Evolutionary conservation across 1,284 basidiomycete species (phyloP).

Genomic region (Leccinum ponderosum): DNA sequence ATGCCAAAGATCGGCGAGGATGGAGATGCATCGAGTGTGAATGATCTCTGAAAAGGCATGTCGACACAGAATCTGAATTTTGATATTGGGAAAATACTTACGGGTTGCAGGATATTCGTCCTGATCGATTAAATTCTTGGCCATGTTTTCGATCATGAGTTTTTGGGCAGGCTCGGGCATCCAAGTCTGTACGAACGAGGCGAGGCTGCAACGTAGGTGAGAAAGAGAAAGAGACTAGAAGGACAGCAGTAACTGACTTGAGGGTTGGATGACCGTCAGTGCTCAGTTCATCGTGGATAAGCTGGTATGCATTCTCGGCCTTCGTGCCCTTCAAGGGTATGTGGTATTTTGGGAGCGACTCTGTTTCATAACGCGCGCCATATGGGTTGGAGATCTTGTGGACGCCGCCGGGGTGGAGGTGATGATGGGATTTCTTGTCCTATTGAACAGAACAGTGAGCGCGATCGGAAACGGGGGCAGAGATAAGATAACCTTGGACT

Average conservation of each 20-base stretch:
- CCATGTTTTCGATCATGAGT: constrained; percentile 82
- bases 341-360: constrained; percentile 65
- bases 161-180: constrained; percentile 64
- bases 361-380: constrained; percentile 64
- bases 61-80: constrained; percentile 1
- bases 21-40: constrained; percentile 82
- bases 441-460: constrained; percentile 19
- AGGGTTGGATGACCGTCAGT: constrained; percentile 64
- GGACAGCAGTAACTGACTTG: constrained; percentile 36
- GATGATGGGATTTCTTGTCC: constrained; percentile 48
- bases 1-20: constrained; percentile 93
- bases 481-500: constrained; percentile 46
- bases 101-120: constrained; percentile 91
- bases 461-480: background rate
- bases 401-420: constrained; percentile 41
- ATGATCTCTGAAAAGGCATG: constrained; percentile 51
- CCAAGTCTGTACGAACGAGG: constrained; percentile 77
- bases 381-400: constrained; percentile 47
- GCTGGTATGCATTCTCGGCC: constrained; percentile 68
- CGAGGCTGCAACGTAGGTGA: constrained; percentile 80
- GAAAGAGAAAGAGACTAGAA: background rate
- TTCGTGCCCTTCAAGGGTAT: constrained; percentile 61
- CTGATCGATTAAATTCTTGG: constrained; percentile 88
- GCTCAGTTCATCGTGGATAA: constrained; percentile 83
- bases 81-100: constrained; percentile 31